Percentiles rank a stretch among this genome's conserved stretches.
Conservation (phyloP, 768 basidiomycete genomes). For the Brasilioporus rufonigricans region DNA sequence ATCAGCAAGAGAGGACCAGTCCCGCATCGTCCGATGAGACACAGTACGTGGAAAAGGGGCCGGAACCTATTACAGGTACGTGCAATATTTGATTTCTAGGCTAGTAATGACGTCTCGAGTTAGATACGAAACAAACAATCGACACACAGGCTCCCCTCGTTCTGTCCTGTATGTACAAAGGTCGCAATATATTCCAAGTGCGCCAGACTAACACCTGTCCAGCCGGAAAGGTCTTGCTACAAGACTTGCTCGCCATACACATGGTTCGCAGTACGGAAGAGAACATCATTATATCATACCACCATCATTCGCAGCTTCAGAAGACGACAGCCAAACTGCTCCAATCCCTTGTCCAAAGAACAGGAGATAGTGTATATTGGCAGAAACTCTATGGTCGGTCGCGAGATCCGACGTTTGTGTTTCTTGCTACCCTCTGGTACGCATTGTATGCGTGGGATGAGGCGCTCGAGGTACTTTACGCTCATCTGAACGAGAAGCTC, state of each 20-base stretch:
- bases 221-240: constrained; percentile 27
- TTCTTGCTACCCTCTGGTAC: constrained; percentile 51
- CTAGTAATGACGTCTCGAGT: neutral
- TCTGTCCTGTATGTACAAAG: too few species aligned
- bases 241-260: constrained; percentile 39
- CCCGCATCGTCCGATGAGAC: constrained; percentile 20
- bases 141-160: too few species aligned
- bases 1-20: constrained; percentile 12
- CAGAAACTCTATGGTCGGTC: constrained; percentile 31
- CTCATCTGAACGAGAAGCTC: constrained; percentile 45
- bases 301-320: constrained; percentile 24
- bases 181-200: too few species aligned
- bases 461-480: constrained; percentile 49
- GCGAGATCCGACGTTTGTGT: constrained; percentile 33
- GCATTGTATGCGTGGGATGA: constrained; percentile 64
- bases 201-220: neutral
- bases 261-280: constrained; percentile 31
- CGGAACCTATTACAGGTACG: constrained; percentile 18
- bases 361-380: constrained; percentile 38
- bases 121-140: constrained; percentile 26
- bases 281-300: constrained; percentile 37
- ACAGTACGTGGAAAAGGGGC: too few species aligned
- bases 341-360: constrained; percentile 31
- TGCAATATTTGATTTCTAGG: neutral
- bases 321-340: constrained; percentile 30